Conservation (phyloP, 2,329 filamentous ascomycete genomes). For the Clathrospora elynae region DNA sequence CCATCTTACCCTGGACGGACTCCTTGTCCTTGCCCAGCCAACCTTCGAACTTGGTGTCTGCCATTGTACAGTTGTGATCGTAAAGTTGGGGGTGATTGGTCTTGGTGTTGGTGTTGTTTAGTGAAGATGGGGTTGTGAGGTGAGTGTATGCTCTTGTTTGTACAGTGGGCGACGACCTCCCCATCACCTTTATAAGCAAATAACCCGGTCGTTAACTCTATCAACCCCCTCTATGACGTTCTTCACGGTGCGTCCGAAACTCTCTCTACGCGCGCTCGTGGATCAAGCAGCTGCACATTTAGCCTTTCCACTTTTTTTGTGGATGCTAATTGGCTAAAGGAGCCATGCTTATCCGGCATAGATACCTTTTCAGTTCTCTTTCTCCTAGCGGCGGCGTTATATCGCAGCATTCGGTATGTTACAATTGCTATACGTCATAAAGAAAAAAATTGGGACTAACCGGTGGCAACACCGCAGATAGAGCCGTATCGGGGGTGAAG, state of each 20-base stretch:
- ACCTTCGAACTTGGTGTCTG: conserved; percentile 54
- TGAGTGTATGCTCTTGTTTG: background rate
- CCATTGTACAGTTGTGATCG: conserved; percentile 17
- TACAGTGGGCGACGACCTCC: background rate
- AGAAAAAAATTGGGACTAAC: conserved; percentile 3
- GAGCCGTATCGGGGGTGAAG: conserved; percentile 2
- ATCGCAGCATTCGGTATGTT: background rate
- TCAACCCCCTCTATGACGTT: no score
- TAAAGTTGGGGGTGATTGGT: background rate
- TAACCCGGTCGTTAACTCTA: no score
- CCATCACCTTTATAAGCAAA: no score
- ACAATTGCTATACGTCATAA: conserved; percentile 10
- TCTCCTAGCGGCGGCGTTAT: background rate
- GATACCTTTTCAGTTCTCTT: background rate
- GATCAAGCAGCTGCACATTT: no score
- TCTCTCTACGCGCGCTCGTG: background rate
- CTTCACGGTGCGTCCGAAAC: no score
- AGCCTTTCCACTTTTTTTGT: background rate
- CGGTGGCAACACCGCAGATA: background rate
- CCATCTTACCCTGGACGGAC: conserved; percentile 60
- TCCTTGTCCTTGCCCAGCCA: conserved; percentile 60
- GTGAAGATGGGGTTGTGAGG: background rate
- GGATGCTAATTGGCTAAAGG: conserved; percentile 2
- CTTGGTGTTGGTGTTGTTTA: conserved; percentile 1
- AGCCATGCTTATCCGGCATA: conserved; percentile 2